Percentiles rank a stretch among this genome's conserved stretches.
Evolutionary conservation across 345 rosid species (phyloP).

Genomic region (Mercurialis annua): DNA sequence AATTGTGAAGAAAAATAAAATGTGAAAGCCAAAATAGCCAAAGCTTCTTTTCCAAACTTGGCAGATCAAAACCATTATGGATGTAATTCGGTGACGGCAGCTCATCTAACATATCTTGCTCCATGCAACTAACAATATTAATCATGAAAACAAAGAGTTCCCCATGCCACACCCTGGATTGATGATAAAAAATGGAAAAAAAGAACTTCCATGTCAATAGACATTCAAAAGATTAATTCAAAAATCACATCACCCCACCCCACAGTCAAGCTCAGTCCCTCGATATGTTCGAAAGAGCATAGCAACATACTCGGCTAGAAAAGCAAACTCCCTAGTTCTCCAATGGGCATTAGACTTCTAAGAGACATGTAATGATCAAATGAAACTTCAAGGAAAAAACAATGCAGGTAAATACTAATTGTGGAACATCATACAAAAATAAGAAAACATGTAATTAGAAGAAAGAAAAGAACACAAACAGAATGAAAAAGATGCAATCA

Average conservation of each 20-base stretch:
- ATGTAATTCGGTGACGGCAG: conserved; percentile 36
- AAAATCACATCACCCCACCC: conserved; percentile 23
- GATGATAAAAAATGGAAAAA: conserved; percentile 36
- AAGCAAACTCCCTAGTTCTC: conserved; percentile 12
- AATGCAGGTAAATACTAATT: background rate
- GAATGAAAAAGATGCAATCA: background rate
- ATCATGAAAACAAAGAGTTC: conserved; percentile 43
- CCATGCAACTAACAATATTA: conserved; percentile 32
- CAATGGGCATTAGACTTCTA: conserved; percentile 13
- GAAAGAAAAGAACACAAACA: too few species aligned
- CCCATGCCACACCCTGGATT: conserved; percentile 50
- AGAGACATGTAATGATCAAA: background rate
- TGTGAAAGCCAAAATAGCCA: conserved; percentile 18
- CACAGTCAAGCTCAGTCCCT: conserved; percentile 20
- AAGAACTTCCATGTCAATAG: conserved; percentile 50
- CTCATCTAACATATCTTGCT: conserved; percentile 41
- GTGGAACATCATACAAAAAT: too few species aligned
- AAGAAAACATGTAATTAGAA: background rate
- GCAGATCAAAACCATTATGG: conserved; percentile 36
- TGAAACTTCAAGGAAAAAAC: background rate
- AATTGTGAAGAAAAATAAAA: conserved; percentile 17
- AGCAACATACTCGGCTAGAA: conserved; percentile 7
- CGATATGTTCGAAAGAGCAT: conserved; percentile 17
- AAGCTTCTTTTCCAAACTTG: conserved; percentile 35
- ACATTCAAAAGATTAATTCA: conserved; percentile 22